Conservation (phyloP, 2,329 filamentous ascomycete genomes). For the Grosmannia clavigera region DNA sequence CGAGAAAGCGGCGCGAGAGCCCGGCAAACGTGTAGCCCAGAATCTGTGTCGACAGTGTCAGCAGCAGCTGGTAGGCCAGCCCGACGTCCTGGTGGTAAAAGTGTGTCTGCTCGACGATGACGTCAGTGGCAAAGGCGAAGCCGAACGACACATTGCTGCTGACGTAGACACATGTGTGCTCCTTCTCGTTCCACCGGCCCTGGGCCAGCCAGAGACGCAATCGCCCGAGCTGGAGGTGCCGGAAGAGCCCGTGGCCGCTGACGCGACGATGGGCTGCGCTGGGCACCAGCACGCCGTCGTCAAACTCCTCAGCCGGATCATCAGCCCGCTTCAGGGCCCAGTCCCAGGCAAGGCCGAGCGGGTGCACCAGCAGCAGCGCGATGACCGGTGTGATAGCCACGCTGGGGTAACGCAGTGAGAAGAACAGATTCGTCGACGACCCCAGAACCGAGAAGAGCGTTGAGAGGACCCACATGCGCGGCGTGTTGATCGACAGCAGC, state of each 20-base stretch:
- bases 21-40: constrained; percentile 80
- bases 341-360: constrained; percentile 72
- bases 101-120: constrained; percentile 80
- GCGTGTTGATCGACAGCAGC: constrained; percentile 71
- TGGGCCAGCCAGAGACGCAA: constrained; percentile 65
- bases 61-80: constrained; percentile 66
- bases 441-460: constrained; percentile 68
- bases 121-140: constrained; percentile 79
- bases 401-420: constrained; percentile 80
- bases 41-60: constrained; percentile 78
- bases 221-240: constrained; percentile 16
- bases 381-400: constrained; percentile 85
- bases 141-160: constrained; percentile 84
- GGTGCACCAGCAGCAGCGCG: constrained; percentile 72
- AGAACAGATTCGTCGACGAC: constrained; percentile 77
- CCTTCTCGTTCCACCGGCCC: constrained; percentile 77
- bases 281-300: constrained; percentile 25
- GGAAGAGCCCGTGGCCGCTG: constrained; percentile 3
- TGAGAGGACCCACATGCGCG: constrained; percentile 78
- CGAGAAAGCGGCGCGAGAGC: constrained; percentile 66
- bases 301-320: constrained; percentile 35
- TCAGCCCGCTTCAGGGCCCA: constrained; percentile 53
- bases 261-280: constrained; percentile 7
- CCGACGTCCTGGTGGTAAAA: constrained; percentile 76
- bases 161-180: constrained; percentile 80